Base-by-base conservation (phyloP, 768 basidiomycete genomes). In the Leucosporidium yakuticum region DNA sequence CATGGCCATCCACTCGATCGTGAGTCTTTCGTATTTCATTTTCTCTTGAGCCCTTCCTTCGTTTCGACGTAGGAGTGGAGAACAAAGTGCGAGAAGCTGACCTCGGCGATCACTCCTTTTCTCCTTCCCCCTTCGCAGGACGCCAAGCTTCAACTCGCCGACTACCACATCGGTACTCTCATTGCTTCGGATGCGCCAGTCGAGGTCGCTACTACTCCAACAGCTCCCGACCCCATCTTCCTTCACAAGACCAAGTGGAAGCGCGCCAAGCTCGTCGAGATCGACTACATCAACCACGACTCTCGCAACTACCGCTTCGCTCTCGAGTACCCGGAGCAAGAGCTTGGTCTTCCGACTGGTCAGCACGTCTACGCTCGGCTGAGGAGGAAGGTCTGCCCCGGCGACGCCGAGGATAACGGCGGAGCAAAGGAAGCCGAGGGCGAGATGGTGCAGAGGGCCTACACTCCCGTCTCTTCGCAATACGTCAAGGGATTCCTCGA, bases 281-380 rank as follows among this genome's bases (percentile, higher is more conserved):
- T 83, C 56, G 66, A 77, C 44, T 63, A 76, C 21, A 74, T 84
- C 58, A 84, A 83, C 54, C 81, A 82, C 69, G 82, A 86, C 72
- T 80, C 83, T 0, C 79, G 80, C 63, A 66, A 83, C 19, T 86
- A 82, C 77, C 80, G 83, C 29, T 85, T 86, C 73, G 79, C 79
- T 17, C 77, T 86, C 8, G 79, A 80, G 9, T 68, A 75, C 25
- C 65, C 72, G 1, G 77, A 81, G 6, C 83, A 83, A 67, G 73
- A 76, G 9, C 78, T 86, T 8, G 86, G 86, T 14, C 77, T 87
- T 19, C 83, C 83, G 0, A 79, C 82, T n/a, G 85, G 86, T 6
- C 84, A 86, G 62, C 86, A 87, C 69, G 81, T 86, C 55, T 84
- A 83, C 69, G 81, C 83, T 9, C 81, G 85, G 2, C 74, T 86